Evolutionary conservation across 2,329 filamentous ascomycete species (phyloP).

Genomic region (Penicillium sp.): DNA sequence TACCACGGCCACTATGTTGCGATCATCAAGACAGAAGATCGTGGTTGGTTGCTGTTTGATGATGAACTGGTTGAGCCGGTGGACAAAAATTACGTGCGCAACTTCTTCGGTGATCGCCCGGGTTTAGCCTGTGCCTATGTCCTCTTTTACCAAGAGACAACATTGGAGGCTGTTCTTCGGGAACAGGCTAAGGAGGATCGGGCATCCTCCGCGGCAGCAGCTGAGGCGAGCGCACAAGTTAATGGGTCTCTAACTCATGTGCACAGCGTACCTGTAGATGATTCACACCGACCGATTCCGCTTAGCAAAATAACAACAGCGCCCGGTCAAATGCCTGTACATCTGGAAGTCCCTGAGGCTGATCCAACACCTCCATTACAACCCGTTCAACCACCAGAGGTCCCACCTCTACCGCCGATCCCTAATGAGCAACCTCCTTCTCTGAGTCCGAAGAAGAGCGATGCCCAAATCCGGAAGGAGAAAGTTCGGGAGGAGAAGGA

Average conservation of each 20-base stretch:
- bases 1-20: conserved; percentile 98
- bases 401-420: conserved; percentile 30
- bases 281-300: conserved; percentile 33
- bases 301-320: conserved; percentile 43
- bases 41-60: conserved; percentile 94
- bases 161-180: conserved; percentile 64
- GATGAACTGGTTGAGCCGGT: conserved; percentile 99
- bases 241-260: conserved; percentile 41
- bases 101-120: conserved; percentile 93
- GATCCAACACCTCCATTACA: conserved; percentile 8
- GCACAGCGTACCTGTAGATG: conserved; percentile 40
- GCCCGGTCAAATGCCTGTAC: conserved; percentile 48
- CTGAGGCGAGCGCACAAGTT: conserved; percentile 35
- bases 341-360: conserved; percentile 32
- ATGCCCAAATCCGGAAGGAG: conserved; percentile 69
- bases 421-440: conserved; percentile 34
- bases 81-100: conserved; percentile 91
- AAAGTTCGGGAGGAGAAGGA: conserved; percentile 59
- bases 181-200: conserved; percentile 81
- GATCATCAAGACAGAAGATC: conserved; percentile 95
- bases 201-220: conserved; percentile 38
- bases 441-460: conserved; percentile 59
- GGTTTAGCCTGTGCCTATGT: conserved; percentile 95
- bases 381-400: conserved; percentile 14
- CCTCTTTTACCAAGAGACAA: conserved; percentile 94